Conservation (phyloP, 148 eudicot species). For the Camellia japonica region DNA sequence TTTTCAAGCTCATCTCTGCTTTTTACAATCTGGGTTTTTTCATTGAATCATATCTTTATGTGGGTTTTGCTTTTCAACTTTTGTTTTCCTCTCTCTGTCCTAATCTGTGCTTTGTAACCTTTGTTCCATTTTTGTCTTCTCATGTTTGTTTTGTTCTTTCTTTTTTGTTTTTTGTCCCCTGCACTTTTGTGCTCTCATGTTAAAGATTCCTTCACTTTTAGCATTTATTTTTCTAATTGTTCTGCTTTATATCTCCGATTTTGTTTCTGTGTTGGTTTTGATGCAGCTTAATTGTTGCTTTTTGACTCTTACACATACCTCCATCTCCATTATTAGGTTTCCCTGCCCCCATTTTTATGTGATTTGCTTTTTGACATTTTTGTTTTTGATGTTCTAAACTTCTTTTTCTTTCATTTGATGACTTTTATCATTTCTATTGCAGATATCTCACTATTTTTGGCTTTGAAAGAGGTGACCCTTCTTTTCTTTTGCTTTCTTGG, state of each 20-base stretch:
- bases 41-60: background rate
- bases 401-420: background rate
- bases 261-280: background rate
- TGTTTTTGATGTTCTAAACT: background rate
- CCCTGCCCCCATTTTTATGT: background rate
- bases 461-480: background rate
- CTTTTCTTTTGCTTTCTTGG: background rate
- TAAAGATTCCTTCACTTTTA: background rate
- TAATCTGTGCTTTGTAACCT: background rate
- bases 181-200: background rate
- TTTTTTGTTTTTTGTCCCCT: background rate
- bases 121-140: background rate
- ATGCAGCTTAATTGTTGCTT: conserved; percentile 5
- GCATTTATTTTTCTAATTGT: background rate
- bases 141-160: background rate
- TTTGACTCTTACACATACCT: background rate
- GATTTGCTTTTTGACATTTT: background rate
- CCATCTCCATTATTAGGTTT: background rate
- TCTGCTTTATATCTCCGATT: conserved; percentile 7
- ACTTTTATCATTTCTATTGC: background rate
- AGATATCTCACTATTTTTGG: background rate
- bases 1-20: conserved; percentile 8
- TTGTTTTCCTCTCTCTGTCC: background rate
- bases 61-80: conserved; percentile 5
- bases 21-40: background rate